Evolutionary conservation across 805 yeast species (phyloP), one percentile per base, ranked within the genome.

Genomic region (Nakazawaea peltata): DNA sequence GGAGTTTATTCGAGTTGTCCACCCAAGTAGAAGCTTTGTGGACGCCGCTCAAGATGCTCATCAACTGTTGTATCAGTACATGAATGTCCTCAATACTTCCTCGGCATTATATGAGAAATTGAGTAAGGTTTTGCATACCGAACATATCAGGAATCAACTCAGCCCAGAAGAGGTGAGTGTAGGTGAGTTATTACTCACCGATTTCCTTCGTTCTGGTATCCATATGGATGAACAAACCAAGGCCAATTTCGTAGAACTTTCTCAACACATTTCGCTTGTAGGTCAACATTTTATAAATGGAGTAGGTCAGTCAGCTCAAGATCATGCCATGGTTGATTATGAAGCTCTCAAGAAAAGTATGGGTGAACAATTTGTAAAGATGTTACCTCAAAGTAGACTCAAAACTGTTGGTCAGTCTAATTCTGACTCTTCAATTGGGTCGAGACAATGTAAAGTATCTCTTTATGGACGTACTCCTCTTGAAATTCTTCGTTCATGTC

Each of bases 61-160:
- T 51, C 94, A 85, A 46, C 65, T 75, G 43, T 74, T 90, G 82
- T 90, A 81, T 56, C 94, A 87, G 50, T 88, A 80, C 56, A 92
- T 92, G 98, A 92, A 87, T 56, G 71, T 81, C 35, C 63, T 92
- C 30, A 92, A 92, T 55, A 88, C 97, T 2, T 80, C 85, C 36
- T 81, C 77, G 12, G 79, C 71, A 25, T 63, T 92, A 19, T 85
- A 78, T 49, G 56, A 61, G 31, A 74, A 71, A 30, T 65, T 92
- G 27, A 67, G 69, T 16, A 49, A 55, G n/a, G 77, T 81, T 0
- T 56, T 88, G 36, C 54, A 61, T 2, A 59, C 57, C 29, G 49
- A 54, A 1, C 65, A 59, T 19, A 51, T 65, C 5, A 34, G 47
- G 8, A 38, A 48, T 2, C 43, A 58, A 19, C 58, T 90, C n/a